These are phyloP conservation scores for Ailanthus altissimus DNA, from an alignment of 345 rosid species.

Conservation along the genomic window DNA sequence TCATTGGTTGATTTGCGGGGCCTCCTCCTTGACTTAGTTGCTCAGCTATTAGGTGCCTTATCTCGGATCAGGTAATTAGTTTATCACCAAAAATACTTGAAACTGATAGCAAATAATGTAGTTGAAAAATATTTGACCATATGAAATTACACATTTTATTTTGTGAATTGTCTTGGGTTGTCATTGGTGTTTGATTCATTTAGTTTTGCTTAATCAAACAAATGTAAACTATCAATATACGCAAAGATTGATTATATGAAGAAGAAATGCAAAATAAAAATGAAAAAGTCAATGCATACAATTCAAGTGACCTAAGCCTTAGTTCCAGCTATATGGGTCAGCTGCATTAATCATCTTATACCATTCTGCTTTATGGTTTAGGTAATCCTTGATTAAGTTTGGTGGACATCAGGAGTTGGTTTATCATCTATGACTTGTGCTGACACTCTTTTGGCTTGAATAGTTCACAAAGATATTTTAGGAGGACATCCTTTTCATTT, in stretches of 20 bases:
- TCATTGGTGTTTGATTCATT: background rate
- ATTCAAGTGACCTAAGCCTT: background rate
- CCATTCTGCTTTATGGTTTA: background rate
- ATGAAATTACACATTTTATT: background rate
- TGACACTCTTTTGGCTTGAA: background rate
- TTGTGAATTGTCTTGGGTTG: background rate
- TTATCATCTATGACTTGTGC: background rate
- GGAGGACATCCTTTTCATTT: background rate
- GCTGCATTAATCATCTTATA: background rate
- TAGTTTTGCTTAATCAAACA: background rate
- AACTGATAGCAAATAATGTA: background rate
- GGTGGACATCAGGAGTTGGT: background rate
- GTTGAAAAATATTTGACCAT: constrained; percentile 1
- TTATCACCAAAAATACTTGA: constrained; percentile 13
- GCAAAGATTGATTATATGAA: background rate
- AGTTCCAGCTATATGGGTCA: background rate
- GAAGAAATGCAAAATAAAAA: no score
- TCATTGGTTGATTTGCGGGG: constrained; percentile 97
- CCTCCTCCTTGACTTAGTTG: constrained; percentile 93
- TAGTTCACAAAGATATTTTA: background rate
- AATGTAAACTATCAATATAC: background rate
- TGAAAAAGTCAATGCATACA: background rate
- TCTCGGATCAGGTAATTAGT: constrained; percentile 84
- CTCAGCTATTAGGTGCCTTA: constrained; percentile 95
- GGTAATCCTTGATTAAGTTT: background rate